Percentiles rank a stretch among this genome's conserved stretches.
Conservation (phyloP, 1,284 basidiomycete species). For the Rhodotorula sp. region DNA sequence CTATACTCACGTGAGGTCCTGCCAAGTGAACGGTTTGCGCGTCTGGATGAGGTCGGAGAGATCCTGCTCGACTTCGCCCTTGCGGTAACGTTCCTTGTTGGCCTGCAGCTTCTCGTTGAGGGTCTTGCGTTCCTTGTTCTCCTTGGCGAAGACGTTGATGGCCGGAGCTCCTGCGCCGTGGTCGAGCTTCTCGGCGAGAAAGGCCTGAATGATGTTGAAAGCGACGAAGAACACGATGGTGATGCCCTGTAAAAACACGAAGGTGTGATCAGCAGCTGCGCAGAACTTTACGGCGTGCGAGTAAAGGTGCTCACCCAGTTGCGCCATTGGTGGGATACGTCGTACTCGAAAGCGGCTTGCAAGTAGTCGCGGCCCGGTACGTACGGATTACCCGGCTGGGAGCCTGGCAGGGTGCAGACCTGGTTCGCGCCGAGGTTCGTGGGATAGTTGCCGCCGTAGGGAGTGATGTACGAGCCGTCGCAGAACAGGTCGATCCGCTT, state of each 20-base stretch:
- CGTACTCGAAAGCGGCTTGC: constrained; percentile 62
- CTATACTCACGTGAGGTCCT: constrained; percentile 32
- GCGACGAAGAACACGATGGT: constrained; percentile 47
- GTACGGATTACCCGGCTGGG: constrained; percentile 33
- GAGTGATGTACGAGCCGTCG: constrained; percentile 66
- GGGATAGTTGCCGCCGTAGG: constrained; percentile 53
- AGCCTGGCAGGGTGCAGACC: constrained; percentile 47
- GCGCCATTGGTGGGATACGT: constrained; percentile 64
- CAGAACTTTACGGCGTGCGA: not conserved
- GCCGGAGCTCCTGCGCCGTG: constrained; percentile 43
- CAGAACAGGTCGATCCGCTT: constrained; percentile 58
- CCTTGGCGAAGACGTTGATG: constrained; percentile 47
- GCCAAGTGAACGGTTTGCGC: constrained; percentile 51
- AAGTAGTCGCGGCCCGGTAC: constrained; percentile 56
- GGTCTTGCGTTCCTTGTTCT: constrained; percentile 44
- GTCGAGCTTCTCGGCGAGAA: constrained; percentile 36
- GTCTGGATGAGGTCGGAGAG: constrained; percentile 37
- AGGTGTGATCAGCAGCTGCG: not conserved
- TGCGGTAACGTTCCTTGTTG: constrained; percentile 41
- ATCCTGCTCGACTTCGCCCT: constrained; percentile 42
- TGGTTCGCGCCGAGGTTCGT: constrained; percentile 48
- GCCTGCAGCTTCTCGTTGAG: constrained; percentile 41
- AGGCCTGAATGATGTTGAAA: constrained; percentile 45
- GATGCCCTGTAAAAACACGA: constrained; percentile 50
- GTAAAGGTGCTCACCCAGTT: constrained; percentile 52